phyloP scores from a whole-genome alignment of 129 eudicot species.

The Flaveria bidentis region DNA sequence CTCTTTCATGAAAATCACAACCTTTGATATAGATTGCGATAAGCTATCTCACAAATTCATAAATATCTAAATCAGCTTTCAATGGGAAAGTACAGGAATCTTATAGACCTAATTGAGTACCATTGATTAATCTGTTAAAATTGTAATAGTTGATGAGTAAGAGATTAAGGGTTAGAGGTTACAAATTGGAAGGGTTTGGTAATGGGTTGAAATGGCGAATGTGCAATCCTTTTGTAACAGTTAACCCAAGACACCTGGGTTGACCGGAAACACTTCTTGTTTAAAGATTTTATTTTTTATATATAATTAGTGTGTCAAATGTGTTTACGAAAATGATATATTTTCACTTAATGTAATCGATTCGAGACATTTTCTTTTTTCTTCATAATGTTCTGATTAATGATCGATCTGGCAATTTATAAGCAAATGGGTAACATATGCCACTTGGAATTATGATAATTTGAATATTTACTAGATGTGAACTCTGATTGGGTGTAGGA shows the following conservation, averaged over 20 bases:
- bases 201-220: background rate
- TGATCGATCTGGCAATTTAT: no score
- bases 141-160: background rate
- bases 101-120: background rate
- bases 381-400: background rate
- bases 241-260: background rate
- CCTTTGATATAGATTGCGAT: background rate
- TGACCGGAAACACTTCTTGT: background rate
- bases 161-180: background rate
- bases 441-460: no score
- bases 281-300: background rate
- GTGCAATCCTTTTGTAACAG: background rate
- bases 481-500: slow-evolving; percentile 29
- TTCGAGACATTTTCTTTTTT: no score
- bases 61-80: background rate
- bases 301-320: background rate
- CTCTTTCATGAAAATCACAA: background rate
- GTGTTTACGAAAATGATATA: background rate
- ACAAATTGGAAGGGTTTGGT: background rate
- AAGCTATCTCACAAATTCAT: background rate
- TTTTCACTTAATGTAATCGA: no score
- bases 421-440: no score
- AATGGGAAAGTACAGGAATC: background rate
- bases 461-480: background rate
- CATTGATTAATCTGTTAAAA: background rate